Percentiles rank a stretch among this genome's conserved stretches.
Evolutionary conservation across 345 rosid genomes (phyloP).

Genomic region (Camelina sativa): DNA sequence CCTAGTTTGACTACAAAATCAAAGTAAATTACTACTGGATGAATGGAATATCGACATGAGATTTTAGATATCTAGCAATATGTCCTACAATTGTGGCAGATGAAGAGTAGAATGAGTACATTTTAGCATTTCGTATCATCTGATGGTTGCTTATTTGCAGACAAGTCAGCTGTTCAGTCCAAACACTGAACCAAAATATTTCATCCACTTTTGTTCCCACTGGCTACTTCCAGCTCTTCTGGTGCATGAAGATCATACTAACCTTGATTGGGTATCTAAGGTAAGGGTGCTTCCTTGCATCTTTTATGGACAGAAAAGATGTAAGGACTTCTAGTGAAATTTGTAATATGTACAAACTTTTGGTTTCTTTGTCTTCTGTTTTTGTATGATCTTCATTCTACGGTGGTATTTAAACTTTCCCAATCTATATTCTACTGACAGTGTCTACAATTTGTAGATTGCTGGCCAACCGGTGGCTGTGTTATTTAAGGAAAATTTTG

Average conservation of each 20-base stretch:
- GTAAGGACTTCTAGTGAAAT: background rate
- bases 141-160: conserved; percentile 50
- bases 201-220: conserved; percentile 75
- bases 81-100: conserved; percentile 9
- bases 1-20: conserved; percentile 7
- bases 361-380: conserved; percentile 19
- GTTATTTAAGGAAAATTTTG: conserved; percentile 73
- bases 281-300: conserved; percentile 47
- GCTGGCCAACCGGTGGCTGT: conserved; percentile 62
- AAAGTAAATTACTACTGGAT: conserved; percentile 15
- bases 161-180: conserved; percentile 66
- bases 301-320: conserved; percentile 19
- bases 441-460: conserved; percentile 56
- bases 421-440: conserved; percentile 9
- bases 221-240: conserved; percentile 94
- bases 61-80: conserved; percentile 18
- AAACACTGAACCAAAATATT: conserved; percentile 71
- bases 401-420: background rate
- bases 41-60: conserved; percentile 13
- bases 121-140: conserved; percentile 19
- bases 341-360: background rate
- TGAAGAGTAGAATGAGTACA: conserved; percentile 22
- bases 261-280: conserved; percentile 79
- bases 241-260: conserved; percentile 61
- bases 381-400: conserved; percentile 8